A percentile compares a stretch with the other conserved stretches of the same genome.
Evolutionary conservation across 2,329 filamentous ascomycete genomes (phyloP).

Genomic region (Fusarium multiceps): DNA sequence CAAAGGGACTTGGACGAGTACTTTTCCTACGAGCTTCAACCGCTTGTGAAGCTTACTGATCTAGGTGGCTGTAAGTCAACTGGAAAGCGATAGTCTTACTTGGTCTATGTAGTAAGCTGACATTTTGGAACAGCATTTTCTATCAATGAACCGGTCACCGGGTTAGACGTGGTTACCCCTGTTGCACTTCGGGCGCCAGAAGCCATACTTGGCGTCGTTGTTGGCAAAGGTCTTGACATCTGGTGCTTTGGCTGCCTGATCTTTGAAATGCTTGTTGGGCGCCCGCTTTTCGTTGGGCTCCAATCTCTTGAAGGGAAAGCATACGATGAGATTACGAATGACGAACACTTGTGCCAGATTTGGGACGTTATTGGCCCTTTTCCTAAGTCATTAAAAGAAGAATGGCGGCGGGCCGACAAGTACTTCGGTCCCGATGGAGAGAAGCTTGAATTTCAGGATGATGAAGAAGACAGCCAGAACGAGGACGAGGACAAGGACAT

Average conservation of each 20-base stretch:
- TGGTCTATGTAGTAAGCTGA: too few relatives aligned
- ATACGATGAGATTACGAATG: not conserved
- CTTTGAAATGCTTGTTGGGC: not conserved
- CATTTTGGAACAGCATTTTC: too few relatives aligned
- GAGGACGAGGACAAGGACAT: not conserved
- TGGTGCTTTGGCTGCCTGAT: not conserved
- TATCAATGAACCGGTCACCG: too few relatives aligned
- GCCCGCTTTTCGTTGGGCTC: not conserved
- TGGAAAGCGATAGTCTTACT: too few relatives aligned
- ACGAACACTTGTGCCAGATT: slow-evolving; percentile 1
- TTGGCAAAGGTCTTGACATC: not conserved
- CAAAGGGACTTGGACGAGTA: too few relatives aligned
- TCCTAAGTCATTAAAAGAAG: not conserved
- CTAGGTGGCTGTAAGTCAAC: too few relatives aligned
- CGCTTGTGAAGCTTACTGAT: too few relatives aligned
- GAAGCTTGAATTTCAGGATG: not conserved
- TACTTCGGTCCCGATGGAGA: not conserved
- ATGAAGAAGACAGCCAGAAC: not conserved
- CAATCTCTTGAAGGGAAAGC: not conserved
- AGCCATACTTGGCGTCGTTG: fast-evolving
- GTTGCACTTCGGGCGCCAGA: not conserved
- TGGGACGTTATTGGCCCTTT: not conserved
- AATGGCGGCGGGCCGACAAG: not conserved
- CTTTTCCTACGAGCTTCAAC: too few relatives aligned
- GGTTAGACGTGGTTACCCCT: not conserved